These are phyloP conservation scores for Geotrichum bryndzae DNA, from an alignment of 1,139 yeast species.

Conservation along the genomic window DNA sequence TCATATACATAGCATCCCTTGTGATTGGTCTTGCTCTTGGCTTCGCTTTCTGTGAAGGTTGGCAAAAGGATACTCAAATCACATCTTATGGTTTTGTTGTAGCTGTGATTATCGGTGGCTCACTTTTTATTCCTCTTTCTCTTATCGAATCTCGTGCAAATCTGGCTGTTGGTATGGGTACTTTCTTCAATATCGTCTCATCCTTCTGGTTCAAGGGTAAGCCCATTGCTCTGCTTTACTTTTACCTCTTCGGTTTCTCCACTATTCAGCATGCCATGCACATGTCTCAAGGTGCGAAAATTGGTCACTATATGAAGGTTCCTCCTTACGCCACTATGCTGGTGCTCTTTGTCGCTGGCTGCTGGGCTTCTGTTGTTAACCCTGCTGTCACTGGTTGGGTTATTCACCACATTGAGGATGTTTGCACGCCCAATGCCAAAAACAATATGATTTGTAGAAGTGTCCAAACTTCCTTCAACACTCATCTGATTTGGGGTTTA, in stretches of 20 bases:
- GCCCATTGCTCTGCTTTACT: constrained; percentile 44
- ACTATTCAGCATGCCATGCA: constrained; percentile 46
- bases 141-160: constrained; percentile 44
- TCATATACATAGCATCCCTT: constrained; percentile 38
- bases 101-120: constrained; percentile 41
- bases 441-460: constrained; percentile 41
- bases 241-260: constrained; percentile 45
- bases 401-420: constrained; percentile 38
- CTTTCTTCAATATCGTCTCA: constrained; percentile 45
- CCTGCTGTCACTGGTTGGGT: constrained; percentile 40
- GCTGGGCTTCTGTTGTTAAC: constrained; percentile 33
- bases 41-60: constrained; percentile 24
- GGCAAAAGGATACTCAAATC: constrained; percentile 36
- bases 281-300: constrained; percentile 44
- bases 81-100: constrained; percentile 47
- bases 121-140: constrained; percentile 45
- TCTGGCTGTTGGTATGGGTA: constrained; percentile 42
- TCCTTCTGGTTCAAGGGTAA: constrained; percentile 49
- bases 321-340: constrained; percentile 38
- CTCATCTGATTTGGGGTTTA: constrained; percentile 51
- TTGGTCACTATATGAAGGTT: constrained; percentile 43
- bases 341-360: constrained; percentile 39
- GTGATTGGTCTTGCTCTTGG: constrained; percentile 36
- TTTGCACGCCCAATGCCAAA: constrained; percentile 41
- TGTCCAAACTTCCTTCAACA: constrained; percentile 39